Evolutionary conservation across 1,284 basidiomycete genomes (phyloP).

Genomic region (Malassezia globosa): DNA sequence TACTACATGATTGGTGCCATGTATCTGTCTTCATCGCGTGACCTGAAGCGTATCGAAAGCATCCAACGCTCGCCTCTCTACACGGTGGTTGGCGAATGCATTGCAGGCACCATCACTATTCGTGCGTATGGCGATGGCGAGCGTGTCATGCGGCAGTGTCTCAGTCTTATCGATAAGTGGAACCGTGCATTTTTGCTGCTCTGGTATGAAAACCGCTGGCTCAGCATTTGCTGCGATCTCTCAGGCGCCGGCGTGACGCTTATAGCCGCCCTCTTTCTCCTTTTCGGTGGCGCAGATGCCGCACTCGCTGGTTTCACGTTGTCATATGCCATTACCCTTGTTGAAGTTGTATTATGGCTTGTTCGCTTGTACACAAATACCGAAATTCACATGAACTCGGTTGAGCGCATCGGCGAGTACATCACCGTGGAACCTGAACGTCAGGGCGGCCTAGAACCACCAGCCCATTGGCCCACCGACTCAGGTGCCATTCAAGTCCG

Average conservation of each 20-base stretch:
- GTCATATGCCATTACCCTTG: constrained; percentile 48
- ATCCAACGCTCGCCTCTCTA: constrained; percentile 46
- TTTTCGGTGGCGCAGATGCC: constrained; percentile 49
- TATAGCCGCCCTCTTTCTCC: constrained; percentile 50
- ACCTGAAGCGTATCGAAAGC: constrained; percentile 47
- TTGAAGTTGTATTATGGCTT: constrained; percentile 56
- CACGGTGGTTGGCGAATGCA: constrained; percentile 43
- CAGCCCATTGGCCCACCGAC: constrained; percentile 45
- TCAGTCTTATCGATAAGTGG: constrained; percentile 49
- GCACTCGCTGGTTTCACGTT: constrained; percentile 39
- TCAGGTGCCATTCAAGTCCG: constrained; percentile 38
- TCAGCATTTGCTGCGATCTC: constrained; percentile 44
- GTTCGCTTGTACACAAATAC: constrained; percentile 36
- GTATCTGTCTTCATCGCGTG: constrained; percentile 51
- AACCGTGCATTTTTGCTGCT: constrained; percentile 34
- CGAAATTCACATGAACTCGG: constrained; percentile 48
- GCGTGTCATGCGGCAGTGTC: constrained; percentile 49
- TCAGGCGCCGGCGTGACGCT: constrained; percentile 38
- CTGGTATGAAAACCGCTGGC: constrained; percentile 21
- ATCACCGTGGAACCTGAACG: constrained; percentile 33
- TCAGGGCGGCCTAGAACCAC: constrained; percentile 33
- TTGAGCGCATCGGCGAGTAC: constrained; percentile 46
- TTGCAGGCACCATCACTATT: constrained; percentile 50
- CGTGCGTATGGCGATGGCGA: constrained; percentile 52
- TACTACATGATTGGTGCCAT: constrained; percentile 49